Conservation (phyloP, 768 basidiomycete species). For the Tricholoma sp. region DNA sequence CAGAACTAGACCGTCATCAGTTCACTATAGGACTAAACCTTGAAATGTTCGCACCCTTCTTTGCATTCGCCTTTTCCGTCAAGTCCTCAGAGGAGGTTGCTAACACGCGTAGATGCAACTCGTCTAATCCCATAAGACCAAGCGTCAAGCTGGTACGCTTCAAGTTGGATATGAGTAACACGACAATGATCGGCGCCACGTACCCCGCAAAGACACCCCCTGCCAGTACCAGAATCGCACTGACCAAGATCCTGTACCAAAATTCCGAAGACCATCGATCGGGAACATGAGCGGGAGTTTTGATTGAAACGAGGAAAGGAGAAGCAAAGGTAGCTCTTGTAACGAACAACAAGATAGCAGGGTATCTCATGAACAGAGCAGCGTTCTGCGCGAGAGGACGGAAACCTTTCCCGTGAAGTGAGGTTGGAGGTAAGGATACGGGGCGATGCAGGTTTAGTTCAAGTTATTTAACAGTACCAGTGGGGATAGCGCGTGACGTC, state of each 20-base stretch:
- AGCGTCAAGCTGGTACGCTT: constrained; percentile 65
- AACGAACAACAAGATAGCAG: constrained; percentile 4
- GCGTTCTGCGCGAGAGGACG: not conserved
- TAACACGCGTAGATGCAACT: constrained; percentile 84
- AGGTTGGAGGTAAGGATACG: not conserved
- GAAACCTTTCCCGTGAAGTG: not conserved
- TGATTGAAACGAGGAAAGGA: constrained; percentile 2
- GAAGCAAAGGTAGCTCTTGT: constrained; percentile 6
- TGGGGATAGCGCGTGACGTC: too few species aligned
- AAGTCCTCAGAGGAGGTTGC: constrained; percentile 75
- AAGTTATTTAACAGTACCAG: too few species aligned
- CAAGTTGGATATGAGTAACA: not conserved
- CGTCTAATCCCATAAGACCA: constrained; percentile 91
- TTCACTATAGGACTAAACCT: not conserved
- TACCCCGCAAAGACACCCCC: constrained; percentile 95
- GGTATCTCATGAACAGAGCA: constrained; percentile 10
- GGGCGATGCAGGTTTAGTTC: too few species aligned
- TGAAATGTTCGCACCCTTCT: constrained; percentile 44
- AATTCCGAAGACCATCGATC: constrained; percentile 58
- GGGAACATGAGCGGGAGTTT: constrained; percentile 11
- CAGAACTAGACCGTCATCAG: constrained; percentile 34
- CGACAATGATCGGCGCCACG: constrained; percentile 15
- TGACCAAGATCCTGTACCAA: constrained; percentile 67
- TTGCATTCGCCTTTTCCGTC: constrained; percentile 63
- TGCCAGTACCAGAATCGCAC: constrained; percentile 64